Base-by-base conservation (phyloP, 495 filamentous ascomycete species). In the Articulospora tetracladia region DNA sequence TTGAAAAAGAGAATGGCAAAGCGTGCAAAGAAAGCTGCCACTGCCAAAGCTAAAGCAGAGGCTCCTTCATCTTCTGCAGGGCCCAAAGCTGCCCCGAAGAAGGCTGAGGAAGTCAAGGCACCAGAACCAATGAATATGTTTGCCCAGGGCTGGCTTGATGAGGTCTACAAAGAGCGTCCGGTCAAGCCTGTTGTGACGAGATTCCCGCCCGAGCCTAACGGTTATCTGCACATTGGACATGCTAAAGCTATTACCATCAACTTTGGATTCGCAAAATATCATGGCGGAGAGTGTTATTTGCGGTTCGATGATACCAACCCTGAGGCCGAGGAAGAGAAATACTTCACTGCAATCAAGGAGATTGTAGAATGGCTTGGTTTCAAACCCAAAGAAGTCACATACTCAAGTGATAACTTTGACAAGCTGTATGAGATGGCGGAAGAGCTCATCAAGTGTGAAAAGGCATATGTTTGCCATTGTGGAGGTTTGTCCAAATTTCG, bases 221-320 rank as follows among this genome's bases (percentile, higher is more conserved):
- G 86, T 57, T 89, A 79, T 71, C 82, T 96, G 15, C 93, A 96
- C 67, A 90, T 97, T 68, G 93, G 93, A 20, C 94, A 98, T 70
- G 86, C 86, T 63, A 98, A 98, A 76, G 94, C 94, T n/a, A 97
- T 98, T 73, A 85, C 91, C 0, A 83, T 98, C 67, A 98, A 98
- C 74, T 98, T 98, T 70, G 95, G 94, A 0, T 97, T 97, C 74
- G 94, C 94, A 12, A 85, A 83, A 64, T 85, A 87, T 67, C 88
- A 96, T 71, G 87, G 87, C 13, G 95, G 95, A 55, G 76, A 88
- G 57, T 78, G 78, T 68, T 75, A 76, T 66, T 64, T 76, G 54
- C 58, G 60, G 20, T 70, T 84, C 78, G 51, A 86, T 76, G 91
- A 95, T 63, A 93, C 90, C 12, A 95, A 95, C 70, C 91, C 91